Conservation (phyloP, 176 grass and related monocot genomes). For the Saccharum officinarum region DNA sequence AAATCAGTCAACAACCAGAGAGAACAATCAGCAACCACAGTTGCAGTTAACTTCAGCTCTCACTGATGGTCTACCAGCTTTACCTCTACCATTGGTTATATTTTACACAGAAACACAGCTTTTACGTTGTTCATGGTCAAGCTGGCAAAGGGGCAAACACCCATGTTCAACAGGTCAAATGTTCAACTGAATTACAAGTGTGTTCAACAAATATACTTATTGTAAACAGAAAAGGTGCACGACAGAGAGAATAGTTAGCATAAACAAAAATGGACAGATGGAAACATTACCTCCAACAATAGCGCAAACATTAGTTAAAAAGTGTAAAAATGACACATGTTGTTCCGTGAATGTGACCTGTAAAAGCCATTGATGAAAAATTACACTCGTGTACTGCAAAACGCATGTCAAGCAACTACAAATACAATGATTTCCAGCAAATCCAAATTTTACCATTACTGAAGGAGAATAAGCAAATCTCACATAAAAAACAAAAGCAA, state of each 20-base stretch:
- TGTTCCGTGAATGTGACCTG: conserved; percentile 87
- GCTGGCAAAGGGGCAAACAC: background rate
- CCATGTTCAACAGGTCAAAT: conserved; percentile 9
- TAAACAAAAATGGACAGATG: conserved; percentile 4
- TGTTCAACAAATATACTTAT: background rate
- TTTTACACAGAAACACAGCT: background rate
- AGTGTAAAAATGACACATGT: conserved; percentile 83
- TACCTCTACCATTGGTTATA: background rate
- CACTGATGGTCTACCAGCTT: background rate
- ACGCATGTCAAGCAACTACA: conserved; percentile 4
- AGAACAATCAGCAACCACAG: background rate
- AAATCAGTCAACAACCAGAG: background rate
- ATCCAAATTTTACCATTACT: background rate
- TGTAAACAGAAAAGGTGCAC: background rate
- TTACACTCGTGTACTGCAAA: conserved; percentile 2
- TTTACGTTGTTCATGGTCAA: background rate
- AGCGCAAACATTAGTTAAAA: conserved; percentile 98
- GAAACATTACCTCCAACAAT: conserved; percentile 95
- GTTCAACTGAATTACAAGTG: conserved; percentile 11
- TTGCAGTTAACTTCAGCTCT: background rate
- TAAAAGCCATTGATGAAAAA: conserved; percentile 27
- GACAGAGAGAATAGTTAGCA: background rate
- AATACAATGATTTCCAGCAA: conserved; percentile 8
- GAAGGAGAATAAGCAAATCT: background rate
- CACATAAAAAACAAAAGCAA: conserved; percentile 13